Evolutionary conservation across 495 filamentous ascomycete genomes (phyloP).

Genomic region (Penicillium bovifimosum): DNA sequence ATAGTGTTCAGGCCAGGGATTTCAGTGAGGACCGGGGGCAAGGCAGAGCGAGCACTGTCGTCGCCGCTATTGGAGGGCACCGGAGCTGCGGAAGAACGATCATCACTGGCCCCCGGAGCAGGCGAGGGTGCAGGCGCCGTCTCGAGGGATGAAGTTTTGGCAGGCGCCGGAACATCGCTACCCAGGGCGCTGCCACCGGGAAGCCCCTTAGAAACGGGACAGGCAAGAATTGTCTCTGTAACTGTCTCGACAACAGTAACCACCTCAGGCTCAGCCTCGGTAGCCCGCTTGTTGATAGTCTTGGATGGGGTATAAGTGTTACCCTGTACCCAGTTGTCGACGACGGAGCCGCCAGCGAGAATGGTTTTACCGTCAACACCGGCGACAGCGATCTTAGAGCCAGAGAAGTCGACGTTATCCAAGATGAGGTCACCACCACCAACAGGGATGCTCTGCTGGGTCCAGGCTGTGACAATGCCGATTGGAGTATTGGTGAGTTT

Average conservation of each 20-base stretch:
- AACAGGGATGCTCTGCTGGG: conserved; percentile 48
- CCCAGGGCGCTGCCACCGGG: conserved; percentile 5
- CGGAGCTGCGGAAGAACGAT: not conserved
- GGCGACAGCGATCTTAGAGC: conserved; percentile 50
- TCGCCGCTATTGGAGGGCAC: conserved; percentile 8
- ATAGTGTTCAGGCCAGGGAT: conserved; percentile 14
- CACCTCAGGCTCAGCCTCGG: conserved; percentile 13
- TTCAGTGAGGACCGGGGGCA: not conserved
- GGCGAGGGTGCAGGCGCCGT: conserved; percentile 7
- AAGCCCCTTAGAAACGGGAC: conserved; percentile 7
- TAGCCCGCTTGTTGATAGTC: conserved; percentile 25
- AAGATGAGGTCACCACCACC: conserved; percentile 76
- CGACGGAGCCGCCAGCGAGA: conserved; percentile 63
- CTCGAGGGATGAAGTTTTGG: not conserved
- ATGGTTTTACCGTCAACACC: conserved; percentile 50
- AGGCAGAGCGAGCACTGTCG: not conserved
- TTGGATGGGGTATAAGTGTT: conserved; percentile 52
- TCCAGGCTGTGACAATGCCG: conserved; percentile 69
- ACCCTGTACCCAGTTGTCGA: conserved; percentile 72
- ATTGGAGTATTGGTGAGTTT: conserved; percentile 65
- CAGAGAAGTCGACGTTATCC: conserved; percentile 78
- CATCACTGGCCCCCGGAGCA: not conserved
- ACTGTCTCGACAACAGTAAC: conserved; percentile 28
- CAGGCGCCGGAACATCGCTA: conserved; percentile 9
- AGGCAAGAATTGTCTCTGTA: conserved; percentile 15